phyloP scores from a whole-genome alignment of 768 basidiomycete genomes.

The Hydnum rufescens region DNA sequence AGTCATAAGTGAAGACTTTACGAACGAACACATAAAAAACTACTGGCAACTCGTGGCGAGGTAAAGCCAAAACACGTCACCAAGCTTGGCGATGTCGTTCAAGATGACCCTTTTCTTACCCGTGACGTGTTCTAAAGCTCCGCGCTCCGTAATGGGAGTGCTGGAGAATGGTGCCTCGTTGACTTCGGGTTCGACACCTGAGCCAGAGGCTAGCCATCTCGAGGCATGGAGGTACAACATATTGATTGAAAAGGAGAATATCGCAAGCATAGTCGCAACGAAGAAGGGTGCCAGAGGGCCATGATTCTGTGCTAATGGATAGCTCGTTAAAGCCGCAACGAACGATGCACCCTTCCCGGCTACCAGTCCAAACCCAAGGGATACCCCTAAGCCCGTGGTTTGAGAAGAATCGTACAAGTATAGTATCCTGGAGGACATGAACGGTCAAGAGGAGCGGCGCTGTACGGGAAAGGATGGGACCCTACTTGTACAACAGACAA shows the following conservation, averaged over 20 bases:
- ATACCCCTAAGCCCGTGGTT: constrained; percentile 53
- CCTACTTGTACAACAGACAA: constrained; percentile 44
- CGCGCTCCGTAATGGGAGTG: background rate
- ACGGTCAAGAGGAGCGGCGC: too few relatives aligned
- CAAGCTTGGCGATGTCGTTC: constrained; percentile 39
- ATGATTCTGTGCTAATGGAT: constrained; percentile 48
- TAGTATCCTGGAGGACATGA: constrained; percentile 49
- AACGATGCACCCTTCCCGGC: constrained; percentile 67
- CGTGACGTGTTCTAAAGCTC: constrained; percentile 41
- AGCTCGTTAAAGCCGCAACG: constrained; percentile 50
- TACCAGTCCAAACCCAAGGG: constrained; percentile 66
- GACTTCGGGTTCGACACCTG: constrained; percentile 44
- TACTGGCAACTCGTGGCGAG: constrained; percentile 35
- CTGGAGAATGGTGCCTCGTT: constrained; percentile 22
- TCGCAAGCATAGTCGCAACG: constrained; percentile 41
- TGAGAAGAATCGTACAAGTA: constrained; percentile 66
- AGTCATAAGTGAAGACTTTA: background rate
- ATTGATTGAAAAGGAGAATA: constrained; percentile 47
- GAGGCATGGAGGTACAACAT: constrained; percentile 43
- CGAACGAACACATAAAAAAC: background rate
- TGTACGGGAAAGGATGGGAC: too few relatives aligned
- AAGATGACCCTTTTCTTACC: constrained; percentile 43
- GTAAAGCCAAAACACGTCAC: constrained; percentile 29
- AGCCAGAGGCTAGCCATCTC: constrained; percentile 39
- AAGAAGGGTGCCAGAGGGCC: constrained; percentile 60